Evolutionary conservation across 805 yeast genomes (phyloP).

Genomic region (Sungouiella blattae): DNA sequence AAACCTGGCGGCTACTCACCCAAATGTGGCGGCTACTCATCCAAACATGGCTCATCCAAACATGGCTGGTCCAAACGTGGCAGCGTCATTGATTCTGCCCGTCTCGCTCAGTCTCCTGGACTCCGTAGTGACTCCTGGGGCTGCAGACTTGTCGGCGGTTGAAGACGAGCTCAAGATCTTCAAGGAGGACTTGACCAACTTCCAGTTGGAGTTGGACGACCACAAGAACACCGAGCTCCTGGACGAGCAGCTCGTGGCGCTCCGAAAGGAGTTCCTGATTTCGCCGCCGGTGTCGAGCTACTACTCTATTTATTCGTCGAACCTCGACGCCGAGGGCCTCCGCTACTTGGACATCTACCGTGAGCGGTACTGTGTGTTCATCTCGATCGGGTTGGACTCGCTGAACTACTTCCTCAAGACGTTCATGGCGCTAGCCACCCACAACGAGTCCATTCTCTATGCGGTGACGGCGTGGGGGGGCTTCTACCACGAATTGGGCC

Average conservation of each 20-base stretch:
- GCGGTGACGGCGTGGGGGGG: conserved; percentile 22
- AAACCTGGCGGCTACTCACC: too few relatives aligned
- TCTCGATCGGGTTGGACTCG: conserved; percentile 14
- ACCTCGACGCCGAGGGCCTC: conserved; percentile 16
- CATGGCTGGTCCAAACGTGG: too few relatives aligned
- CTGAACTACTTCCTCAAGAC: conserved; percentile 20
- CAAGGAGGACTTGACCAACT: conserved; percentile 12
- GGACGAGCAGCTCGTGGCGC: conserved; percentile 4
- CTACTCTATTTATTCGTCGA: conserved; percentile 3
- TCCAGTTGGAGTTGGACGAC: conserved; percentile 13
- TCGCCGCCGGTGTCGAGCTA: not conserved
- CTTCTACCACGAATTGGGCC: conserved; percentile 14
- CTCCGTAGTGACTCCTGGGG: not conserved
- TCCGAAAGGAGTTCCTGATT: not conserved
- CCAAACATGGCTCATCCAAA: too few relatives aligned
- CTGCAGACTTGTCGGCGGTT: conserved; percentile 3
- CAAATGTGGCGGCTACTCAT: too few relatives aligned
- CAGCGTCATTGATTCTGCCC: too few relatives aligned
- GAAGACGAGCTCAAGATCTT: conserved; percentile 13
- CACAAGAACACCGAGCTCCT: not conserved
- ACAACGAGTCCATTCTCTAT: conserved; percentile 14
- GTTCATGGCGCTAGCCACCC: conserved; percentile 14
- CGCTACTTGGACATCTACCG: conserved; percentile 15
- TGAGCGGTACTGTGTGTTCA: conserved; percentile 14
- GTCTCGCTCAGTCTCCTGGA: too few relatives aligned